Percentiles rank a stretch among this genome's conserved stretches.
Conservation (phyloP, 371 early-diverging fungal genomes). For the Batkoa obscura region DNA sequence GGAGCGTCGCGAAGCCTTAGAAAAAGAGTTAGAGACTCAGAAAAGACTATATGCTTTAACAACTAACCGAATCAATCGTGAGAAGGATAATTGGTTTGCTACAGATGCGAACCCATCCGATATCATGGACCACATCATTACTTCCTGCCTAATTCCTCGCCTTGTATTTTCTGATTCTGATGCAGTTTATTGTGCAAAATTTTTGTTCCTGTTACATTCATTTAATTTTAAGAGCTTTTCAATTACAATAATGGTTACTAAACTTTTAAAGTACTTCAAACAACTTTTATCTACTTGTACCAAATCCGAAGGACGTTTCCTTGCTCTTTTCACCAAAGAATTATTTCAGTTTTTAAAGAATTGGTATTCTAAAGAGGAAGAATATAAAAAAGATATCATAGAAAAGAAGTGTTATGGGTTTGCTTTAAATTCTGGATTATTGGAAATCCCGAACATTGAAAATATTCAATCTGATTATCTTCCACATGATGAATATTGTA, state of each 20-base stretch:
- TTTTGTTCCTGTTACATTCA: conserved; percentile 54
- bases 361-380: not conserved
- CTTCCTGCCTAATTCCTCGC: conserved; percentile 66
- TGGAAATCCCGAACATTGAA: not conserved
- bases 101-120: conserved; percentile 21
- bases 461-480: not conserved
- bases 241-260: not conserved
- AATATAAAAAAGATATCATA: not conserved
- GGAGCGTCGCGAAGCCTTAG: conserved; percentile 5
- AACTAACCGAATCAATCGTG: conserved; percentile 25
- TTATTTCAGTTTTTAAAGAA: not conserved
- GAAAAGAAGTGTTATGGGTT: no score
- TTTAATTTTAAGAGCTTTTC: conserved; percentile 58
- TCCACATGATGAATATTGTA: not conserved
- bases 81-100: conserved; percentile 55
- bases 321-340: not conserved
- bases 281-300: not conserved
- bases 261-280: not conserved
- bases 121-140: conserved; percentile 32
- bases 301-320: not conserved
- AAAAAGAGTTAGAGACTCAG: conserved; percentile 14
- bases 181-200: conserved; percentile 67
- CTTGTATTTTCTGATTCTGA: conserved; percentile 51
- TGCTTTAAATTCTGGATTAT: not conserved
- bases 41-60: conserved; percentile 22